These are phyloP conservation scores for Phanerodontia chrysosporium DNA, from an alignment of 768 basidiomycete genomes.

Conservation along the genomic window DNA sequence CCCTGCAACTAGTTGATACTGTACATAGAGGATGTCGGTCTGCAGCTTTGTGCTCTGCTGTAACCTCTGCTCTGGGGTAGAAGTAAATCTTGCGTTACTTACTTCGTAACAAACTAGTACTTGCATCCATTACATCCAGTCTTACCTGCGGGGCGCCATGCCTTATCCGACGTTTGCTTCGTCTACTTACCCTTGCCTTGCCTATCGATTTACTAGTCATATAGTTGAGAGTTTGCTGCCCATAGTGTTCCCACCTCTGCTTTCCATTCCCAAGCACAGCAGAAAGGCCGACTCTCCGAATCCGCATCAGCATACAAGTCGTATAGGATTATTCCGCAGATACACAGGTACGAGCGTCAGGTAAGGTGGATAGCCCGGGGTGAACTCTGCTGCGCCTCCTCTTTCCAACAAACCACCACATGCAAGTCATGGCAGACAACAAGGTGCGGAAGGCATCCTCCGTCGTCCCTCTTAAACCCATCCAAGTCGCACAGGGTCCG, in stretches of 20 bases:
- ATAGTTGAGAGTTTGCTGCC: not conserved
- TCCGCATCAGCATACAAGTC: not conserved
- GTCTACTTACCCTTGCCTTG: no score
- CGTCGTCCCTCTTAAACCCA: not conserved
- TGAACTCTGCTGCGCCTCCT: slow-evolving; percentile 4
- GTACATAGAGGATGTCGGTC: no score
- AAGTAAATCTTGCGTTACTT: no score
- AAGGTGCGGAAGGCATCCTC: slow-evolving; percentile 2
- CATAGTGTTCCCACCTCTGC: not conserved
- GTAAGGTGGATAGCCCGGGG: slow-evolving; percentile 1
- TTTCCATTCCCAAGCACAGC: not conserved
- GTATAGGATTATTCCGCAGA: not conserved
- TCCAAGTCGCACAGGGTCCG: slow-evolving; percentile 6
- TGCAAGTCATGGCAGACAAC: slow-evolving; percentile 12
- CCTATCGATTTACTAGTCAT: no score
- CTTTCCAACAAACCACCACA: slow-evolving; percentile 7
- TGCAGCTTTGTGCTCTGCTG: no score
- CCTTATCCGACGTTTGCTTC: no score
- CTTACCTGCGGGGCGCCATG: no score
- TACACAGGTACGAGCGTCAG: slow-evolving; percentile 1
- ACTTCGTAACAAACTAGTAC: no score
- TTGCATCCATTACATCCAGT: no score
- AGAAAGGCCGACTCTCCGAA: no score
- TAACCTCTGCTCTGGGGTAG: no score
- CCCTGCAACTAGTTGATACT: no score